Base-by-base conservation (phyloP, 2,329 filamentous ascomycete species). In the Colletotrichum trifolii region DNA sequence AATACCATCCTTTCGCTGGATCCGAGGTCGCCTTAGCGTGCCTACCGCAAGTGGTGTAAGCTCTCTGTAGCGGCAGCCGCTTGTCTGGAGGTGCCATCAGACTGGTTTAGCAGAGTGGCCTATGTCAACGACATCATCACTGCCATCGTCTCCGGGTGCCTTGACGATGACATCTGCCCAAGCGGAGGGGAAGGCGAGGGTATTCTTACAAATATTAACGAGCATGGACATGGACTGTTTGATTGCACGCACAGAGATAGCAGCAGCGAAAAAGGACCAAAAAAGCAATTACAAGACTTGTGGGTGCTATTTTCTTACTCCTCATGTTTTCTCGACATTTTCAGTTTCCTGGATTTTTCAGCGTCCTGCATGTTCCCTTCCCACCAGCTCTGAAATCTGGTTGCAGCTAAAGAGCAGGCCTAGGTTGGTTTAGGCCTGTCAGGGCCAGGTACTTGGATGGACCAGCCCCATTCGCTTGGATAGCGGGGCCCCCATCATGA, bases 401-500 rank as follows among this genome's bases (percentile, higher is more conserved):
- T 50, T 58, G 55, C 55, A 43, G 55, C 9, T 17, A 45, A 50
- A 25, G 38, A 50, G 46, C 38, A 35, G 34, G 43, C 46, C 15
- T 15, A 11, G 55, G 46, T 13, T 58, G 55, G 25, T 46, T 58
- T 42, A 42, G 38, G 46, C 52, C n/a, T 11, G 49, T 45, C 46
- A 58, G 36, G 34, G 46, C 45, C 38, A 15, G 42, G 25, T 5
- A 25, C 25, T 25, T 25, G 25, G 25, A 25, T 40, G 62, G 34
- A 9, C 36, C 38, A 25, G 49, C 56, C 45, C 58, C 62, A 62
- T 42, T 65, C 46, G 47, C 47, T 62, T 56, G 62, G 57, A 55
- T 62, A 52, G 62, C 49, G 62, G 58, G 58, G 15, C 58, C 58
- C 57, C 62, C 52, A 36, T 53, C 38, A 65, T 65, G 62, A 65